Base-by-base conservation (phyloP, 139 green algal genomes). In the Ettlia oleoabundans region DNA sequence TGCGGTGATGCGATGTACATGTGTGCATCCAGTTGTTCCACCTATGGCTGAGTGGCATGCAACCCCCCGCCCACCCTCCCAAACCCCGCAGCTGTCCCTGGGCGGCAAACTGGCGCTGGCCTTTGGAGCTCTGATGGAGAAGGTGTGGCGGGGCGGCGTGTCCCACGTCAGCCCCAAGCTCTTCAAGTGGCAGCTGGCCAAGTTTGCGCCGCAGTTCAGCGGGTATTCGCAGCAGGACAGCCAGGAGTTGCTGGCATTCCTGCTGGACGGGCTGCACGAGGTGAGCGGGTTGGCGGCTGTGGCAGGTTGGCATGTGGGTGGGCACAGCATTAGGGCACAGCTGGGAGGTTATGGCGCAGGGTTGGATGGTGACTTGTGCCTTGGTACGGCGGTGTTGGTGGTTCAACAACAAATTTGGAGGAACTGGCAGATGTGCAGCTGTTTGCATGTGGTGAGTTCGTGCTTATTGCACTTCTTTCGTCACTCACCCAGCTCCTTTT, bases 171-270 rank as follows among this genome's bases (percentile, higher is more conserved):
- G 78, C 2, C 94, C 94, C 26, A 86, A 86, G 33, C 75, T 74
- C 6, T 98, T 98, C 92, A 98, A 98, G 87, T 80, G 58, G 38
- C 86, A 87, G 52, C 90, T 99, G 15, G 91, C 87, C 3, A 86
- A 90, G 67, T 98, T 98, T 91, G 94, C 95, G 5, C 93, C 92
- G 8, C 95, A 98, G 84, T 99, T 99, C 85, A 90, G 80, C 33
- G 96, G 95, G 21, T 98, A 98, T 82, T 88, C 89, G 42, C 96
- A 99, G 90, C 96, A 99, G 75, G 96, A 99, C 85, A 89, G 79
- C 32, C 94, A 95, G 86, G 93, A 96, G 91, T 91, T 99, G 72
- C 89, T 99, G 41, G 93, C 94, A 1, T 99, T 98, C 84, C 91
- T 99, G 83, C 86, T 99, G 73, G 96, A 99, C 76, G 96, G 96